phyloP scores from a whole-genome alignment of 805 yeast species.

The Nakazawaea peltata region DNA sequence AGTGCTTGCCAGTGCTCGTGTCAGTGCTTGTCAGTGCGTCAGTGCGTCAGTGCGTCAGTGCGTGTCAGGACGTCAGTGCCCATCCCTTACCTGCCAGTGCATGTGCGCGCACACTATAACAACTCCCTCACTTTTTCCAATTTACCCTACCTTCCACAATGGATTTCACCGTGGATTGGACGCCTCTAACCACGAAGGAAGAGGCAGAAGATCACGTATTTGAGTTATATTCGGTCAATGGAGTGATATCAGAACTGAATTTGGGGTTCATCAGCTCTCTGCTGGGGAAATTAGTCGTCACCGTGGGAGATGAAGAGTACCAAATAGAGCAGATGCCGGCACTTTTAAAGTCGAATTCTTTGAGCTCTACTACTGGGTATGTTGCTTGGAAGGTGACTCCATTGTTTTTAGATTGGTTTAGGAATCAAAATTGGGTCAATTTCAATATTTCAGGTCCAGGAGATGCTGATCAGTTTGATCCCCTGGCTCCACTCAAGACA shows the following conservation, averaged over 20 bases:
- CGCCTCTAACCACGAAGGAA: constrained; percentile 3
- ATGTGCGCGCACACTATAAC: too few species aligned
- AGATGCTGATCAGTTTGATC: too few species aligned
- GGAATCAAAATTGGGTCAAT: constrained; percentile 22
- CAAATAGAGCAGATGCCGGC: constrained; percentile 25
- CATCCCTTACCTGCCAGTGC: too few species aligned
- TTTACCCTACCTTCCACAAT: too few species aligned
- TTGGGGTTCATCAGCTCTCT: constrained; percentile 16
- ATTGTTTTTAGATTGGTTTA: constrained; percentile 45
- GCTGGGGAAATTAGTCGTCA: constrained; percentile 7
- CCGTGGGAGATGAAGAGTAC: constrained; percentile 15
- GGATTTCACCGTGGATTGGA: too few species aligned
- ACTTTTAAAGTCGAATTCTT: constrained; percentile 22
- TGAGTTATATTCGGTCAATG: constrained; percentile 15
- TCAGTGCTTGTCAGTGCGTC: too few species aligned
- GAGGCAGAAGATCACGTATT: constrained; percentile 21
- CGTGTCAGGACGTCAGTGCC: too few species aligned
- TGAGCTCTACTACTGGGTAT: constrained; percentile 50
- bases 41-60: too few species aligned
- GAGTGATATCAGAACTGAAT: constrained; percentile 7
- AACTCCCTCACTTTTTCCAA: too few species aligned
- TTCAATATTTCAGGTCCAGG: too few species aligned
- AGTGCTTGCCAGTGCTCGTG: too few species aligned
- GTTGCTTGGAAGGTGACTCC: constrained; percentile 52
- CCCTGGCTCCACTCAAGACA: constrained; percentile 12